Percentiles rank a stretch among this genome's conserved stretches.
Evolutionary conservation across 495 filamentous ascomycete species (phyloP).

Genomic region (Saxophila tyrrhenica): DNA sequence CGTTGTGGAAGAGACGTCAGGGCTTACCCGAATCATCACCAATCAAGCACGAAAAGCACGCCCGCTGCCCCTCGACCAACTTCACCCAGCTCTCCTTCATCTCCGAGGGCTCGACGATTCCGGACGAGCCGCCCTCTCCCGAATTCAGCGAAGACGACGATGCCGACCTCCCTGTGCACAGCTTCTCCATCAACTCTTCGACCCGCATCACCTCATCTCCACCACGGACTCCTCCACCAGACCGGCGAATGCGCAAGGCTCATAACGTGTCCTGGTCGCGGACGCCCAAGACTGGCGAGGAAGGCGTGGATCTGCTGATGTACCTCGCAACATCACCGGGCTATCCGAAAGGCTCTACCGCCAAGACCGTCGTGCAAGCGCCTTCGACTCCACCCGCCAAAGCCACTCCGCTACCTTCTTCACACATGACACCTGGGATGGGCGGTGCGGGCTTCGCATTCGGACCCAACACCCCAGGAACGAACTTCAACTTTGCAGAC

Average conservation of each 20-base stretch:
- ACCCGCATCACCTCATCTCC: constrained; percentile 59
- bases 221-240: constrained; percentile 65
- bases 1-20: constrained; percentile 62
- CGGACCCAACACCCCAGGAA: constrained; percentile 45
- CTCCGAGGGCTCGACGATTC: constrained; percentile 54
- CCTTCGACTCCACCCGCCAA: constrained; percentile 83
- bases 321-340: constrained; percentile 89
- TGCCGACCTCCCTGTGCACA: constrained; percentile 62
- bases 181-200: constrained; percentile 45
- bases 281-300: constrained; percentile 46
- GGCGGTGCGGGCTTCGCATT: constrained; percentile 47
- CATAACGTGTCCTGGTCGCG: constrained; percentile 26
- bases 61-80: constrained; percentile 49
- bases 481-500: constrained; percentile 87
- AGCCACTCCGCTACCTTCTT: constrained; percentile 64
- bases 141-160: constrained; percentile 75
- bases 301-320: constrained; percentile 82
- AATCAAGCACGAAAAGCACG: constrained; percentile 51
- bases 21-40: constrained; percentile 76
- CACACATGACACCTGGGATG: constrained; percentile 76
- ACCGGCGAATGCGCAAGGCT: constrained; percentile 24
- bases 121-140: constrained; percentile 45
- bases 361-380: constrained; percentile 43
- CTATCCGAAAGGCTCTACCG: constrained; percentile 31
- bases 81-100: constrained; percentile 61